Percentiles rank a stretch among this genome's conserved stretches.
These are phyloP conservation scores for Ophiostoma sp. DNA, from an alignment of 2,329 filamentous ascomycete genomes.

Conservation along the genomic window DNA sequence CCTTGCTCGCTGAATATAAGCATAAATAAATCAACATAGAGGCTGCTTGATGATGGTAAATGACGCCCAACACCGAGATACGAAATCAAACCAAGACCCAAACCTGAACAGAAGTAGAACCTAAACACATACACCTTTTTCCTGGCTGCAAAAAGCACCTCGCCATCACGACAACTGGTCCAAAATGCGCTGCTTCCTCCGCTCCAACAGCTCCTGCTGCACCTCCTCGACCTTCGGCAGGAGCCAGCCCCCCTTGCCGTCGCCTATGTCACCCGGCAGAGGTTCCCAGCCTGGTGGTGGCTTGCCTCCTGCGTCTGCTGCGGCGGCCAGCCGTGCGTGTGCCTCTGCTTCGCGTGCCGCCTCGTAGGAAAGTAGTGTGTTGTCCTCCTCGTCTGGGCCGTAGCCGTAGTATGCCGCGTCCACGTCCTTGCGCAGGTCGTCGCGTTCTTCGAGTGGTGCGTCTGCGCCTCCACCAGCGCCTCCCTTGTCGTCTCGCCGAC, in stretches of 20 bases:
- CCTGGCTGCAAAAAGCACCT: neutral
- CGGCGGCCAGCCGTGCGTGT: slow-evolving; percentile 63
- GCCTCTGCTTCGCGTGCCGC: slow-evolving; percentile 80
- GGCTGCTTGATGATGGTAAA: neutral
- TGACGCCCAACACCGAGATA: neutral
- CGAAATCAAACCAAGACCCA: neutral
- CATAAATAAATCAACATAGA: neutral
- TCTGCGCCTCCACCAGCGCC: slow-evolving; percentile 29
- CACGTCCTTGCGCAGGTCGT: slow-evolving; percentile 72
- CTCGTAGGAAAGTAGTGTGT: slow-evolving; percentile 77
- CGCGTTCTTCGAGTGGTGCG: slow-evolving; percentile 61
- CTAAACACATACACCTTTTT: neutral
- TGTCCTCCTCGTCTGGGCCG: slow-evolving; percentile 88
- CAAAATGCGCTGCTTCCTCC: slow-evolving; percentile 77
- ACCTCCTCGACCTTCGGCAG: slow-evolving; percentile 87
- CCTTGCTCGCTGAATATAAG: neutral
- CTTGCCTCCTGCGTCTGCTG: slow-evolving; percentile 47
- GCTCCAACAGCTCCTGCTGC: slow-evolving; percentile 87
- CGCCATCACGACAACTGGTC: slow-evolving; percentile 58
- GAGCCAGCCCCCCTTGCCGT: slow-evolving; percentile 75
- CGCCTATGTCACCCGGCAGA: slow-evolving; percentile 81
- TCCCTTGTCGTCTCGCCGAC: slow-evolving; percentile 36
- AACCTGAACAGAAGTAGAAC: neutral
- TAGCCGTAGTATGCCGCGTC: slow-evolving; percentile 97
- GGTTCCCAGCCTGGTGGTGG: slow-evolving; percentile 75